Evolutionary conservation across 2,329 filamentous ascomycete species (phyloP).

Genomic region (Ophiostoma himal-ulmi): DNA sequence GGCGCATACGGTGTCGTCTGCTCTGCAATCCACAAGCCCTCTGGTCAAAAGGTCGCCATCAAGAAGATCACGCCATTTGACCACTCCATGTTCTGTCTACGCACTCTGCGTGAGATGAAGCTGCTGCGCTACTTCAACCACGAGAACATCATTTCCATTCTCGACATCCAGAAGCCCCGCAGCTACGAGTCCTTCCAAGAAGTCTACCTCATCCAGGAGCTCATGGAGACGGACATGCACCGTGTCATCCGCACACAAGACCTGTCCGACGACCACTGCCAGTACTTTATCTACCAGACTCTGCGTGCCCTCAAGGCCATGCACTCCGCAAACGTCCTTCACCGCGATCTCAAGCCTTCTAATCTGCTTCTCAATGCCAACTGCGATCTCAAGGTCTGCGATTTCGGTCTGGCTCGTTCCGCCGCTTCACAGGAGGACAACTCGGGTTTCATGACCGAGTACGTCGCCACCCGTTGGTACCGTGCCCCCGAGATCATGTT

Average conservation of each 20-base stretch:
- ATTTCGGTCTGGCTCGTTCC: slow-evolving; percentile 92
- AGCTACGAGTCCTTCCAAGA: slow-evolving; percentile 96
- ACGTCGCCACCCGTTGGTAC: slow-evolving; percentile 98
- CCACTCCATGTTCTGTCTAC: slow-evolving; percentile 96
- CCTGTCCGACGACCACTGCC: slow-evolving; percentile 97
- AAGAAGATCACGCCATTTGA: slow-evolving; percentile 99
- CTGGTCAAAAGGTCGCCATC: slow-evolving; percentile 96
- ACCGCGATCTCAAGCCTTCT: slow-evolving; percentile 94
- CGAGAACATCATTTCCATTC: slow-evolving; percentile 98
- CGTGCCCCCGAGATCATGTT: slow-evolving; percentile 99
- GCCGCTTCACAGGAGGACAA: slow-evolving; percentile 98
- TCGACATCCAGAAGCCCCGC: slow-evolving; percentile 96
- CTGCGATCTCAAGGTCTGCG: slow-evolving; percentile 97
- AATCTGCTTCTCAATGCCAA: slow-evolving; percentile 97
- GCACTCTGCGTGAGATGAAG: slow-evolving; percentile 98
- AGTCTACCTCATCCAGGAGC: slow-evolving; percentile 94
- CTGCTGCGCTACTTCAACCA: slow-evolving; percentile 98
- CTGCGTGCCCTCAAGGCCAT: slow-evolving; percentile 96
- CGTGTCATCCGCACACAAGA: slow-evolving; percentile 97
- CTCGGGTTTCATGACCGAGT: slow-evolving; percentile 99
- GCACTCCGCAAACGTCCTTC: slow-evolving; percentile 97
- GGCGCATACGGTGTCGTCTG: slow-evolving; percentile 98
- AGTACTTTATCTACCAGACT: slow-evolving; percentile 99
- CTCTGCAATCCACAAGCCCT: slow-evolving; percentile 96
- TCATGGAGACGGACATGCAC: slow-evolving; percentile 99